Base-by-base conservation (phyloP, 768 basidiomycete genomes). In the Xerocomus potaroensis region DNA sequence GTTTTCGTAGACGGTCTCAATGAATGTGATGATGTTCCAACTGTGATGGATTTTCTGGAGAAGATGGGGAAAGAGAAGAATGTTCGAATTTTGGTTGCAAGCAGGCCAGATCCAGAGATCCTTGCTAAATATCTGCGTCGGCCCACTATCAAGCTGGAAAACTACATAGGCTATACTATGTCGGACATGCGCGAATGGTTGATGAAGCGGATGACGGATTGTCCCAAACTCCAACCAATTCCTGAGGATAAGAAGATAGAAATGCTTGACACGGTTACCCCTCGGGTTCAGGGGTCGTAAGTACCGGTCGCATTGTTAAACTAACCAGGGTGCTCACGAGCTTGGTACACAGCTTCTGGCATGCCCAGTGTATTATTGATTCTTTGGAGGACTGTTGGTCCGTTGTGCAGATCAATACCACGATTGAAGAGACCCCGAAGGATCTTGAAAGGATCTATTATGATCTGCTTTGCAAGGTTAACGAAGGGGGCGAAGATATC, bases 311-410 rank as follows among this genome's bases (percentile, higher is more conserved):
- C 7, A 27, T 14, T 29, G 8, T 31, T 8, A 32, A 41, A 19
- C 18, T 8, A 12, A 22, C 19, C 9, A 15, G 5, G 24, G 31
- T 24, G 23, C 19, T 59, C 15, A 51, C 26, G 35, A n/a, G 26
- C 18, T 15, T 18, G n/a, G n/a, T n/a, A 12, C 38, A 10, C 27
- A 62, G 62, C 19, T 62, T 62, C 24, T 63, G 61, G 59, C 54
- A 54, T 27, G 61, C 59, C n/a, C 61, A 64, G 24, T 62, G 61
- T 37, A 8, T 59, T 11, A 29, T 62, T 11, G 62, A 62, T 46
- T 64, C 61, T 16, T 39, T 63, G 29, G 60, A 53, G 31, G 44
- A 49, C 19, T 63, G 61, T 43, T 59, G 54, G 35, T 62, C 59
- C 15, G 54, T 64, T 24, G 53, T 47, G 9, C 52, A 57, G 32